These are phyloP conservation scores for Fusarium tricinctum DNA, from an alignment of 2,329 filamentous ascomycete species.

Conservation along the genomic window DNA sequence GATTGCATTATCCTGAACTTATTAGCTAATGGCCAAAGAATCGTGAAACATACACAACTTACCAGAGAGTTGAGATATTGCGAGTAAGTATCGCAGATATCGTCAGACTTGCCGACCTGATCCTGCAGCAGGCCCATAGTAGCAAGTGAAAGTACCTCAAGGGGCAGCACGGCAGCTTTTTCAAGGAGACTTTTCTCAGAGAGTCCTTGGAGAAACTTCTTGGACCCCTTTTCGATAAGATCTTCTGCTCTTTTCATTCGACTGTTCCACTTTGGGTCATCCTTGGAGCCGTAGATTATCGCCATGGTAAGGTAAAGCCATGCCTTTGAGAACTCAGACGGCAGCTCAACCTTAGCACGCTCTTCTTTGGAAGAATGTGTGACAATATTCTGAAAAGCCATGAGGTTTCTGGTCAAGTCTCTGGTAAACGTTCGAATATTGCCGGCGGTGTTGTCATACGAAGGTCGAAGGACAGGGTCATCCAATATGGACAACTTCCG, in stretches of 20 bases:
- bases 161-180: constrained; percentile 57
- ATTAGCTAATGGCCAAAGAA: constrained; percentile 29
- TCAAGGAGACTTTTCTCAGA: constrained; percentile 53
- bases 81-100: constrained; percentile 60
- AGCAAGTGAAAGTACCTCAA: constrained; percentile 60
- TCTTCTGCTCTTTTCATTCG: constrained; percentile 52
- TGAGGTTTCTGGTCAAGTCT: constrained; percentile 46
- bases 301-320: constrained; percentile 61
- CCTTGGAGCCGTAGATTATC: constrained; percentile 50
- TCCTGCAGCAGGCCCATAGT: constrained; percentile 58
- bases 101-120: constrained; percentile 54
- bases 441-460: constrained; percentile 18
- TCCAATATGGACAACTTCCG: constrained; percentile 27
- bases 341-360: constrained; percentile 52
- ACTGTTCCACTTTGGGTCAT: constrained; percentile 45
- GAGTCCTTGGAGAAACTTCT: constrained; percentile 54
- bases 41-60: constrained; percentile 20
- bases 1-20: constrained; percentile 57
- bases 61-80: constrained; percentile 60
- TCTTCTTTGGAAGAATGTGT: constrained; percentile 48
- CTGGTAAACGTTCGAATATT: constrained; percentile 43
- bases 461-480: not conserved
- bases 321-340: constrained; percentile 55
- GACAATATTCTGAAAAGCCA: constrained; percentile 51
- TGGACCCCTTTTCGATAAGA: constrained; percentile 55